These are phyloP conservation scores for Aegilops bicornis DNA, from an alignment of 176 grass and related monocot genomes.

Conservation along the genomic window DNA sequence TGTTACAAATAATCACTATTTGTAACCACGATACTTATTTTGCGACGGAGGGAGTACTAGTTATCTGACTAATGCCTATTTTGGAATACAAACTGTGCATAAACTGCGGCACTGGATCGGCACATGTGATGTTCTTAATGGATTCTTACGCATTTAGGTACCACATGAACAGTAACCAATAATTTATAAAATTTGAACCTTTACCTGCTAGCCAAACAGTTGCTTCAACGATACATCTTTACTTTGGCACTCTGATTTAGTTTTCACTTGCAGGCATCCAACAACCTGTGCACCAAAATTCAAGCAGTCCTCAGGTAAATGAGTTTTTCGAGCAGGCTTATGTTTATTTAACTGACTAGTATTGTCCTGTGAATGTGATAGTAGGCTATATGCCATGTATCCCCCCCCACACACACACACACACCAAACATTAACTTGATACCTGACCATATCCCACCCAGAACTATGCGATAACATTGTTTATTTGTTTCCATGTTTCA, in stretches of 20 bases:
- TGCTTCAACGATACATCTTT: constrained; percentile 3
- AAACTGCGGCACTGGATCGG: not conserved
- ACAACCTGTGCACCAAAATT: constrained; percentile 59
- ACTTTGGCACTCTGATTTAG: constrained; percentile 29
- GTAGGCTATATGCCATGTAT: not conserved
- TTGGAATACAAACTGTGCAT: not conserved
- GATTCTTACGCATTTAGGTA: constrained; percentile 6
- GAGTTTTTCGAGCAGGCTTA: constrained; percentile 9
- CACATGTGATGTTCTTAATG: not conserved
- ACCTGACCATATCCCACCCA: not conserved
- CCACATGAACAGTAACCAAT: not conserved
- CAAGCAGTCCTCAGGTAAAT: constrained; percentile 74
- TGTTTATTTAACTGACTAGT: not conserved
- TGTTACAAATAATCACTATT: too few relatives aligned
- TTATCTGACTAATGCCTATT: not conserved
- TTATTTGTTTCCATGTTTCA: not conserved
- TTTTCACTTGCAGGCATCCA: constrained; percentile 51
- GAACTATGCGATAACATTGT: not conserved
- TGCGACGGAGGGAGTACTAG: not conserved
- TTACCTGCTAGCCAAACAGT: constrained; percentile 7
- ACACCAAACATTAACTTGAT: not conserved
- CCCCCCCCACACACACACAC: too few relatives aligned
- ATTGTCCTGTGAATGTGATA: not conserved
- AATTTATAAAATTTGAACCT: not conserved
- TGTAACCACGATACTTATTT: too few relatives aligned